These are phyloP conservation scores for Allium fistulosum DNA, from an alignment of 106 monocot genomes.

Conservation along the genomic window DNA sequence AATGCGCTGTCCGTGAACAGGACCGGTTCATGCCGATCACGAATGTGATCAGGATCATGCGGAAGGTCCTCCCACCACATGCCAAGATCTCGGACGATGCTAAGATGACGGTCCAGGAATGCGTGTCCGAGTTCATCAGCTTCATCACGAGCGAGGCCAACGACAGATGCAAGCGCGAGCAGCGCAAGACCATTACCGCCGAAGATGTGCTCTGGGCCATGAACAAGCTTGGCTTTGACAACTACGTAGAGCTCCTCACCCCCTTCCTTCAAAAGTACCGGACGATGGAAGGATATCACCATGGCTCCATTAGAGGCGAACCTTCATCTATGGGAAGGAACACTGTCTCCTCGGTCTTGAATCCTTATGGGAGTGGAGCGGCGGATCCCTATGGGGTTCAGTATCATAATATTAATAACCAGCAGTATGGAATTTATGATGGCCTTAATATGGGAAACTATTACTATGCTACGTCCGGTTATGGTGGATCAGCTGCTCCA, in stretches of 20 bases:
- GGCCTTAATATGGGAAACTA: too few species aligned
- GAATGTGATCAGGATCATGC: slow-evolving; percentile 69
- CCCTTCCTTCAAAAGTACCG: slow-evolving; percentile 52
- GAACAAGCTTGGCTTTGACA: slow-evolving; percentile 56
- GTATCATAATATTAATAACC: too few species aligned
- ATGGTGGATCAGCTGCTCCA: too few species aligned
- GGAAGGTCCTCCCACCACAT: slow-evolving; percentile 45
- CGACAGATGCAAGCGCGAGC: slow-evolving; percentile 57
- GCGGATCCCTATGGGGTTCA: too few species aligned
- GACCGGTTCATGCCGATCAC: slow-evolving; percentile 67
- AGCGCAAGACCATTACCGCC: slow-evolving; percentile 65
- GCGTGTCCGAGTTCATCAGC: slow-evolving; percentile 73
- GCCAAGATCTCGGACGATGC: slow-evolving; percentile 73
- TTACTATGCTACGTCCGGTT: too few species aligned
- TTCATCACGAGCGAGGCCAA: slow-evolving; percentile 70
- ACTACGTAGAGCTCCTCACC: slow-evolving; percentile 57
- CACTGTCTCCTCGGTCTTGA: too few species aligned
- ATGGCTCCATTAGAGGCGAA: neutral
- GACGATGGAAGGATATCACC: slow-evolving; percentile 49
- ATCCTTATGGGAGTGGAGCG: too few species aligned
- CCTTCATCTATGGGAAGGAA: neutral
- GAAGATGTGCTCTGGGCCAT: slow-evolving; percentile 69
- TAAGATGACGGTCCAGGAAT: slow-evolving; percentile 69
- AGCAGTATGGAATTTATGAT: too few species aligned
- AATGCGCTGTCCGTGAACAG: slow-evolving; percentile 38